Conservation (phyloP, 495 filamentous ascomycete species). For the Cudoniella acicularis region DNA sequence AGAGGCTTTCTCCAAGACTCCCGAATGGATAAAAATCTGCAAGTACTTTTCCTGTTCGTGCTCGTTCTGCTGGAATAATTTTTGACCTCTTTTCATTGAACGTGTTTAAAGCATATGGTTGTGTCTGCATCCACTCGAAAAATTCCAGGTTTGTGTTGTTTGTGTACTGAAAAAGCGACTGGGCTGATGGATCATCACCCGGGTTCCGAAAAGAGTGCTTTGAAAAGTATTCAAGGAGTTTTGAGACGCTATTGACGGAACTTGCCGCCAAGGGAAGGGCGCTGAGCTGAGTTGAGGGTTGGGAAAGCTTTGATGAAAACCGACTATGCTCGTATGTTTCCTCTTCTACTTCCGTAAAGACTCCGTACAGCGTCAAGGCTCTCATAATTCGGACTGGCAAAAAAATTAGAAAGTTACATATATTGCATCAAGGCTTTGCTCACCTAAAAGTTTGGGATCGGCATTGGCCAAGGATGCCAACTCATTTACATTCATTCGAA, state of each 20-base stretch:
- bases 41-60: neutral
- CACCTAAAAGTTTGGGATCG: neutral
- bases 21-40: neutral
- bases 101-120: neutral
- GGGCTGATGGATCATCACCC: neutral
- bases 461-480: neutral
- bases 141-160: constrained; percentile 3
- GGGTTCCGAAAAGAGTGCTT: neutral
- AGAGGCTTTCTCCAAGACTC: neutral
- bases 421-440: neutral
- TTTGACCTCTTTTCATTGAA: neutral
- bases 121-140: constrained; percentile 2
- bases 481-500: neutral
- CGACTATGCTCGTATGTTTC: neutral
- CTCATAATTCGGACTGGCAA: neutral
- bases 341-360: neutral
- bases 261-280: neutral
- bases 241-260: neutral
- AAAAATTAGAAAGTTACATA: too few species aligned
- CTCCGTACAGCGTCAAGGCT: neutral
- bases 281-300: neutral
- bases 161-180: neutral
- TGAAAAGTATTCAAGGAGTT: neutral
- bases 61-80: neutral
- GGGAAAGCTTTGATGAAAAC: neutral